These are phyloP conservation scores for Gomphus sp. DNA, from an alignment of 1,284 basidiomycete genomes.

Conservation along the genomic window DNA sequence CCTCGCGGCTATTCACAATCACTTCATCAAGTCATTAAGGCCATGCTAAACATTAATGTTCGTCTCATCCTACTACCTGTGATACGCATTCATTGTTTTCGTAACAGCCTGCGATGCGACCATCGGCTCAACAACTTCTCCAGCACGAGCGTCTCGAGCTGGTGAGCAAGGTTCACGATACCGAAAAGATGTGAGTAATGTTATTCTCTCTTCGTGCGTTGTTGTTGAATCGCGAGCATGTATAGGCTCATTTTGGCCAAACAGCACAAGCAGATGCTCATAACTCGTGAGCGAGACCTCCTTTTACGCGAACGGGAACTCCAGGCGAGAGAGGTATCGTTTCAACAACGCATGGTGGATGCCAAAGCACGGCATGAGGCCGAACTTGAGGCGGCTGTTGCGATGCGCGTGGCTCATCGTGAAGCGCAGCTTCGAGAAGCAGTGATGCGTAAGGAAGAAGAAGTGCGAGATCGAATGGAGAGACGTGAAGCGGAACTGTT, in stretches of 20 bases:
- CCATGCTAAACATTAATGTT: conserved; percentile 85
- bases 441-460: conserved; percentile 54
- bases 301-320: conserved; percentile 18
- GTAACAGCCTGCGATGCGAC: conserved; percentile 69
- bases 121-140: conserved; percentile 69
- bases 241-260: conserved; percentile 54
- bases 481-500: conserved; percentile 66
- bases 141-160: conserved; percentile 69
- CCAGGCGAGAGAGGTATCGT: conserved; percentile 41
- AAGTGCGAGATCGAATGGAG: conserved; percentile 54
- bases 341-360: conserved; percentile 43
- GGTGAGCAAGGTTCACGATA: conserved; percentile 65
- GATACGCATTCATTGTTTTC: conserved; percentile 1
- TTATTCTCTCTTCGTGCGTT: conserved; percentile 7
- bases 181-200: conserved; percentile 59
- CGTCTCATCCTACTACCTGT: conserved; percentile 8
- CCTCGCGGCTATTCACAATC: conserved; percentile 74
- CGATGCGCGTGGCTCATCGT: conserved; percentile 27
- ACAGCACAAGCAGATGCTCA: conserved; percentile 43
- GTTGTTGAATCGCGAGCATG: not conserved
- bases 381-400: conserved; percentile 34
- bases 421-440: conserved; percentile 51
- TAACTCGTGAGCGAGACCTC: conserved; percentile 56
- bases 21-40: conserved; percentile 66
- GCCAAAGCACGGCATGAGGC: conserved; percentile 47